Evolutionary conservation across 805 yeast species (phyloP).

Genomic region (Crinitomyces ghanaensis): DNA sequence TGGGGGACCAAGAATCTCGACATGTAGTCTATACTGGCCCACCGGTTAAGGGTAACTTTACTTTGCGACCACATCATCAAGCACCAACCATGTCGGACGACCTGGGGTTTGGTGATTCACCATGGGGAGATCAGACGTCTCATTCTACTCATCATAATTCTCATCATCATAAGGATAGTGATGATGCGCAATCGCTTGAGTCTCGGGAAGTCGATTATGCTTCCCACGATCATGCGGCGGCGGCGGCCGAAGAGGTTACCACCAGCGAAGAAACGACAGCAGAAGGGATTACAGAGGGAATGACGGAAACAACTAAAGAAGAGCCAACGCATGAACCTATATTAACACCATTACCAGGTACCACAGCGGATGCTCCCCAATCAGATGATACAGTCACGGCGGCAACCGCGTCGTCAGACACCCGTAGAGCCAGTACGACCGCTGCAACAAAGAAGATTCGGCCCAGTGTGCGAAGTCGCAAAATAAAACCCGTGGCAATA

Average conservation of each 20-base stretch:
- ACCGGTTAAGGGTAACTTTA: too few relatives aligned
- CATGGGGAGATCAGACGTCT: slow-evolving; percentile 18
- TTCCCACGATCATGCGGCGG: not conserved
- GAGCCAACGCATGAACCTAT: not conserved
- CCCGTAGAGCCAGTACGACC: not conserved
- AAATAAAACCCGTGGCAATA: slow-evolving; percentile 4
- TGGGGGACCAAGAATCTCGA: too few relatives aligned
- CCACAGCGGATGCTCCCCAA: not conserved
- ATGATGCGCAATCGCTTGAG: too few relatives aligned
- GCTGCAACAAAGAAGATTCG: slow-evolving; percentile 3
- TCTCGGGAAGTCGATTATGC: too few relatives aligned
- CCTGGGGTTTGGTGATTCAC: slow-evolving; percentile 14
- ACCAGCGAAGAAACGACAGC: not conserved
- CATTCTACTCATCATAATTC: slow-evolving; percentile 4
- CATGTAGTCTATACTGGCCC: too few relatives aligned
- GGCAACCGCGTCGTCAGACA: slow-evolving; percentile 1
- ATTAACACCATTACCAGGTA: not conserved
- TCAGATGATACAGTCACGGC: slow-evolving; percentile 1
- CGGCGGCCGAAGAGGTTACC: not conserved
- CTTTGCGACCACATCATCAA: too few relatives aligned
- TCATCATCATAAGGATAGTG: too few relatives aligned
- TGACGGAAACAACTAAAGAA: not conserved
- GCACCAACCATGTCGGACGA: slow-evolving; percentile 16
- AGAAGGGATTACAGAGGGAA: not conserved
- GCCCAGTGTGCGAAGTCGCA: slow-evolving; percentile 3